phyloP scores from a whole-genome alignment of 1,284 basidiomycete genomes.

The Schizophyllum commune region DNA sequence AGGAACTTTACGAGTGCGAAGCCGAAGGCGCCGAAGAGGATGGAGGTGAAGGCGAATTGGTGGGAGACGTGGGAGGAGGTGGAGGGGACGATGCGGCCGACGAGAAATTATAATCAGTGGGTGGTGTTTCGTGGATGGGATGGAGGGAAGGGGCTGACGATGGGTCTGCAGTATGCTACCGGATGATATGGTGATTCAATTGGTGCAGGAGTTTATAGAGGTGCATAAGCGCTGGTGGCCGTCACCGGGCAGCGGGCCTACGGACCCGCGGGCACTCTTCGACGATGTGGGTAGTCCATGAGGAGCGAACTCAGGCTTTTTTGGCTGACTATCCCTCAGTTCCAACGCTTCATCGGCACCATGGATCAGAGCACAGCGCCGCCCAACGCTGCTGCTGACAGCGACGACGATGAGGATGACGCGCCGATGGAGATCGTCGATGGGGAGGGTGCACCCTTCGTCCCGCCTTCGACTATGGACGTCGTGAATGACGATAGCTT shows the following conservation, averaged over 20 bases:
- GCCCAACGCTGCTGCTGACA: neutral
- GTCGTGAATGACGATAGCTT: neutral
- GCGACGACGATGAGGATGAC: neutral
- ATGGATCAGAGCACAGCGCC: neutral
- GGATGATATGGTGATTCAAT: slow-evolving; percentile 15
- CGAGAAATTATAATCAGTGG: neutral
- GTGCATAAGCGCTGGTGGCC: neutral
- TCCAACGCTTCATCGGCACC: neutral
- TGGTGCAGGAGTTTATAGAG: neutral
- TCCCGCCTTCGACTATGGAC: neutral
- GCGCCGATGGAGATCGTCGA: slow-evolving; percentile 15
- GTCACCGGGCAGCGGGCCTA: neutral
- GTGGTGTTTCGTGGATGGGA: neutral
- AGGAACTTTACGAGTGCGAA: slow-evolving; percentile 31
- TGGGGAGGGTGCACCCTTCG: slow-evolving; percentile 2
- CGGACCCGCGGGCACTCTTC: neutral
- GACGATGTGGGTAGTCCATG: neutral
- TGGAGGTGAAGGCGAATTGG: slow-evolving; percentile 36
- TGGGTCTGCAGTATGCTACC: slow-evolving; percentile 8
- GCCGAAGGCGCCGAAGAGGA: slow-evolving; percentile 14
- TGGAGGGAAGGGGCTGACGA: neutral
- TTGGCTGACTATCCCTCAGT: neutral
- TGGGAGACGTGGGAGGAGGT: slow-evolving; percentile 58
- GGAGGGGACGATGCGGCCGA: slow-evolving; percentile 28
- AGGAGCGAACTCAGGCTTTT: too few relatives aligned